Percentiles rank a stretch among this genome's conserved stretches.
Conservation (phyloP, 169 alveolate genomes). For the Plasmodium ovale region DNA sequence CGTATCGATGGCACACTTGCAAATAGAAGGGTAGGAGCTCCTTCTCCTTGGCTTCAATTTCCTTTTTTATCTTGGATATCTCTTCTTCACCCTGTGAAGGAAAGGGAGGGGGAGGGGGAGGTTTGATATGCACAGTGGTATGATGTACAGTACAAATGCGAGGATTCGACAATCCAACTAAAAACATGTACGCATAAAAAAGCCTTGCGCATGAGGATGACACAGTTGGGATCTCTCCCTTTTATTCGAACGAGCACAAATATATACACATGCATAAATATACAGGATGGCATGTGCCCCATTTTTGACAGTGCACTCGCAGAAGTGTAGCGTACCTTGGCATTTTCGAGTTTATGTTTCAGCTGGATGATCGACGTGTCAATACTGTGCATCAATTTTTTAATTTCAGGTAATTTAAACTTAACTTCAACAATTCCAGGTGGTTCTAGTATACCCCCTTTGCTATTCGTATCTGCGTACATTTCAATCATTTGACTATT, state of each 20-base stretch:
- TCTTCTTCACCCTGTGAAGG: slow-evolving; percentile 60
- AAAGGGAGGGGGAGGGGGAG: background rate
- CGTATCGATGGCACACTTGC: slow-evolving; percentile 87
- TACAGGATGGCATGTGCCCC: too few relatives aligned
- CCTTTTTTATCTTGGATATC: slow-evolving; percentile 58
- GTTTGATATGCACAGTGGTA: too few relatives aligned
- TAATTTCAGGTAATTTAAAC: slow-evolving; percentile 80
- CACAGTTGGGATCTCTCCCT: too few relatives aligned
- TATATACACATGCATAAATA: too few relatives aligned
- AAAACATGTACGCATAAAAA: background rate
- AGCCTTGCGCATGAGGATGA: background rate
- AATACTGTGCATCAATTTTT: slow-evolving; percentile 79
- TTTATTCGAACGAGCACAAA: too few relatives aligned
- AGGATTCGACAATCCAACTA: too few relatives aligned
- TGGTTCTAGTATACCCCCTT: slow-evolving; percentile 89
- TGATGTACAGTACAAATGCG: too few relatives aligned
- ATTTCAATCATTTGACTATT: slow-evolving; percentile 88
- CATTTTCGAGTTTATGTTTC: slow-evolving; percentile 37
- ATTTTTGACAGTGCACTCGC: too few relatives aligned
- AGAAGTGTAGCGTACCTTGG: slow-evolving; percentile 48
- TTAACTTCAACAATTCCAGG: slow-evolving; percentile 88
- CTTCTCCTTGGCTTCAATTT: slow-evolving; percentile 79
- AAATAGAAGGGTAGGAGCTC: slow-evolving; percentile 80
- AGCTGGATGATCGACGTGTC: slow-evolving; percentile 78
- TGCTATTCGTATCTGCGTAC: slow-evolving; percentile 87